A percentile compares a stretch with the other conserved stretches of the same genome.
Conservation (phyloP, 1,284 basidiomycete species). For the Vanrija sp. region DNA sequence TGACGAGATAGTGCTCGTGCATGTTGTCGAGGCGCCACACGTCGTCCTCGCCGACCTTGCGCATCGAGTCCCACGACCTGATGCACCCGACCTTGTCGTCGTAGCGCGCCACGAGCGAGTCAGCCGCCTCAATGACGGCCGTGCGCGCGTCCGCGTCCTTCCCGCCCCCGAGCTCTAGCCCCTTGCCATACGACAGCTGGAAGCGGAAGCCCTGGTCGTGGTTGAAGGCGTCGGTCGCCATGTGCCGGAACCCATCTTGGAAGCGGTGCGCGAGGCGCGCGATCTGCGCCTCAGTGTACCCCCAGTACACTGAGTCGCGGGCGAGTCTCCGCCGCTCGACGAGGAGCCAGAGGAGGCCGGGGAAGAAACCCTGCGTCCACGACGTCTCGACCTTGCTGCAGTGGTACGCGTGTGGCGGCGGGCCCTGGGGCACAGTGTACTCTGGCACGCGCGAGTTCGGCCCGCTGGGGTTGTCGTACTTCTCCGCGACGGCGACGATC, state of each 20-base stretch:
- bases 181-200: constrained; percentile 30
- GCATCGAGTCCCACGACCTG: constrained; percentile 28
- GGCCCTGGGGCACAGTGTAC: constrained; percentile 29
- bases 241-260: constrained; percentile 23
- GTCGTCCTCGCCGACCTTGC: constrained; percentile 5
- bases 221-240: constrained; percentile 22
- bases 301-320: constrained; percentile 12
- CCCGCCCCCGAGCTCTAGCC: too few species aligned
- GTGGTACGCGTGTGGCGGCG: constrained; percentile 22
- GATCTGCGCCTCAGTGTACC: constrained; percentile 19
- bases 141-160: background rate
- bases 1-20: constrained; percentile 36
- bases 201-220: constrained; percentile 42
- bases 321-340: constrained; percentile 23
- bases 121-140: constrained; percentile 29
- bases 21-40: constrained; percentile 23
- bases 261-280: constrained; percentile 25
- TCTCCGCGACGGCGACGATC: constrained; percentile 29
- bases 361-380: constrained; percentile 39
- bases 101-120: constrained; percentile 33
- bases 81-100: constrained; percentile 24
- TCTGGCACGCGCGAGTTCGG: constrained; percentile 24
- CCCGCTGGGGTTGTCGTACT: constrained; percentile 21
- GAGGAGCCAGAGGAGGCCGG: constrained; percentile 32
- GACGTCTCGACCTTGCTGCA: constrained; percentile 23